Percentiles rank a stretch among this genome's conserved stretches.
Evolutionary conservation across 2,329 filamentous ascomycete genomes (phyloP).

Genomic region (Graphilbum ipis-grandicollis): DNA sequence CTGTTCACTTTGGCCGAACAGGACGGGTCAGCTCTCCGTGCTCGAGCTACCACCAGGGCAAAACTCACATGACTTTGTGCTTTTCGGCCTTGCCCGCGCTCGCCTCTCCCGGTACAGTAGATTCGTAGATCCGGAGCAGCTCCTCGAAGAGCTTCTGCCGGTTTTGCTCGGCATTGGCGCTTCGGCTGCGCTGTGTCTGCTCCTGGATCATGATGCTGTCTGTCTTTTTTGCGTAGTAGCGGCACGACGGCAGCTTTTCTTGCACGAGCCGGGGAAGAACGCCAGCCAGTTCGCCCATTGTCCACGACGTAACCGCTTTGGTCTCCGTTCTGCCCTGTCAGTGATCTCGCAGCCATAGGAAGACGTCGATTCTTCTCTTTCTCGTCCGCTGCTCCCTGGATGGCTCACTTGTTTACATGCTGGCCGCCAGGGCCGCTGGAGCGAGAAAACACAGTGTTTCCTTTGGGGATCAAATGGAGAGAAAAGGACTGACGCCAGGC

Average conservation of each 20-base stretch:
- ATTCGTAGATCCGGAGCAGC: constrained; percentile 27
- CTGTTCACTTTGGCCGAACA: constrained; percentile 14
- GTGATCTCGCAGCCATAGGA: too few relatives aligned
- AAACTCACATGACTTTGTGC: constrained; percentile 26
- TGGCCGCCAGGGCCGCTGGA: constrained; percentile 44
- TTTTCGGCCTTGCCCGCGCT: constrained; percentile 29
- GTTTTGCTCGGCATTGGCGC: constrained; percentile 36
- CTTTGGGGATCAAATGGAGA: constrained; percentile 26
- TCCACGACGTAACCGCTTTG: constrained; percentile 38
- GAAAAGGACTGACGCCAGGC: constrained; percentile 31
- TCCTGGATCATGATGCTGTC: constrained; percentile 38
- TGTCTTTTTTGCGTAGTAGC: constrained; percentile 32
- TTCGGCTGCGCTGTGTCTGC: constrained; percentile 33
- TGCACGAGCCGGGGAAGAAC: constrained; percentile 30
- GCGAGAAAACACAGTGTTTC: constrained; percentile 35
- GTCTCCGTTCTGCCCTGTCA: constrained; percentile 32
- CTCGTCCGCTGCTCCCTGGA: too few relatives aligned
- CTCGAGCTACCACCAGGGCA: background rate
- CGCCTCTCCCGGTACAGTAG: constrained; percentile 27
- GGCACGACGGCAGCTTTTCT: constrained; percentile 27
- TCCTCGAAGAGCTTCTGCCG: constrained; percentile 28
- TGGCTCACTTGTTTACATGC: constrained; percentile 40
- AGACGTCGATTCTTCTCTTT: too few relatives aligned
- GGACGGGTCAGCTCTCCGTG: background rate
- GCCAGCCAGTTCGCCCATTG: constrained; percentile 26